These are phyloP conservation scores for Botrytis porri DNA, from an alignment of 2,329 filamentous ascomycete genomes.

Conservation along the genomic window DNA sequence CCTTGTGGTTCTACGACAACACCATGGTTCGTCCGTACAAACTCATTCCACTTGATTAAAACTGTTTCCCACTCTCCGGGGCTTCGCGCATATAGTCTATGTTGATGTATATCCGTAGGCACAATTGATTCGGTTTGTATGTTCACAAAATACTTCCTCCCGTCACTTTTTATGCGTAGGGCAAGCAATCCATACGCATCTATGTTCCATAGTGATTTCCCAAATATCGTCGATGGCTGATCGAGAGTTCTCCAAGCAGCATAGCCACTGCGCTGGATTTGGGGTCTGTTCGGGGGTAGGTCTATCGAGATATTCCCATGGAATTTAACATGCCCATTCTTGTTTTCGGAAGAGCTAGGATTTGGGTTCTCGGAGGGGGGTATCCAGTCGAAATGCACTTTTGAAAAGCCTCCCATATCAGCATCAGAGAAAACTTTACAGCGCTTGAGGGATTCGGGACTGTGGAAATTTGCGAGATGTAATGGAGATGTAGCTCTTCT, in stretches of 20 bases:
- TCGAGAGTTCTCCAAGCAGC: slow-evolving; percentile 87
- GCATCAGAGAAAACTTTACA: slow-evolving; percentile 82
- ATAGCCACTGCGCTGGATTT: slow-evolving; percentile 77
- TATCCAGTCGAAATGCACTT: slow-evolving; percentile 60
- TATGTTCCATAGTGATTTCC: slow-evolving; percentile 81
- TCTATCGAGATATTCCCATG: slow-evolving; percentile 84
- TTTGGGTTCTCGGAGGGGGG: slow-evolving; percentile 28
- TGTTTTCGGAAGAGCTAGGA: slow-evolving; percentile 34
- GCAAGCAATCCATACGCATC: slow-evolving; percentile 87
- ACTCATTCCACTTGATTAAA: slow-evolving; percentile 85
- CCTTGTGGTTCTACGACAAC: slow-evolving; percentile 90
- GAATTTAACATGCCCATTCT: slow-evolving; percentile 68
- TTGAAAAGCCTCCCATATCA: slow-evolving; percentile 83
- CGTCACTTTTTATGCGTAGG: slow-evolving; percentile 84
- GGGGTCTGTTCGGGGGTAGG: slow-evolving; percentile 70
- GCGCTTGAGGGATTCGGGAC: slow-evolving; percentile 45
- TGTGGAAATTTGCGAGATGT: slow-evolving; percentile 62
- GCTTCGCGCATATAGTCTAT: slow-evolving; percentile 74
- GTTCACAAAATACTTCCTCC: slow-evolving; percentile 90
- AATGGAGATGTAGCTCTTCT: slow-evolving; percentile 62
- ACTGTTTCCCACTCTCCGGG: slow-evolving; percentile 93
- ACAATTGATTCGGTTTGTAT: slow-evolving; percentile 92
- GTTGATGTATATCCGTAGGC: slow-evolving; percentile 93
- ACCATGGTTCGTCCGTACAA: slow-evolving; percentile 92
- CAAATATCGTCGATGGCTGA: slow-evolving; percentile 75